phyloP scores from a whole-genome alignment of 2,329 filamentous ascomycete genomes.

The Colletotrichum sidae region DNA sequence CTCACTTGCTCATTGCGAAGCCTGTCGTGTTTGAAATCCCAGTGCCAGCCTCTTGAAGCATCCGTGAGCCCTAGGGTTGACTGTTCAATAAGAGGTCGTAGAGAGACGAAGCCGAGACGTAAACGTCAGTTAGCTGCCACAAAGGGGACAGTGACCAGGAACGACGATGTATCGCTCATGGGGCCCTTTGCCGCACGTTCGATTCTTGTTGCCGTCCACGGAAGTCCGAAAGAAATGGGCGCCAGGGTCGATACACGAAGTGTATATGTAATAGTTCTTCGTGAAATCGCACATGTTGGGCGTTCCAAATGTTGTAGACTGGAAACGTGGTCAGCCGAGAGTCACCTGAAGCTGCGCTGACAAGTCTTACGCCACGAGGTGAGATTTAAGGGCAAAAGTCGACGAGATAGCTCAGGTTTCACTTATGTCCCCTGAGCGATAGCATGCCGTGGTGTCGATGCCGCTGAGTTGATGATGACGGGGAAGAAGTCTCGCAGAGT shows the following conservation, averaged over 20 bases:
- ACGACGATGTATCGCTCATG: constrained; percentile 81
- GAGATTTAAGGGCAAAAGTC: too few species aligned
- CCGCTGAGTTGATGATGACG: too few species aligned
- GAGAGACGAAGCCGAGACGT: neutral
- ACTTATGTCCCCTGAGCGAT: too few species aligned
- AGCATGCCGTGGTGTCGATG: too few species aligned
- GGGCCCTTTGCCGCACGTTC: constrained; percentile 71
- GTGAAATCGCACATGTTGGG: constrained; percentile 72
- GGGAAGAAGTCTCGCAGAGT: too few species aligned
- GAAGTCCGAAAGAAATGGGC: constrained; percentile 78
- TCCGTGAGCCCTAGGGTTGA: too few species aligned
- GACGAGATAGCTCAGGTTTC: too few species aligned
- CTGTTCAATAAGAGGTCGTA: too few species aligned
- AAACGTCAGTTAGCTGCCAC: constrained; percentile 45
- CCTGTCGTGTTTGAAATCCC: too few species aligned
- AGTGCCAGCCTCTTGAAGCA: too few species aligned
- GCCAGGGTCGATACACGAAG: constrained; percentile 74
- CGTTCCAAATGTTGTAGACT: neutral
- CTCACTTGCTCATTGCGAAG: too few species aligned
- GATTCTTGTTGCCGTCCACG: constrained; percentile 71
- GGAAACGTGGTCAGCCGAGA: neutral
- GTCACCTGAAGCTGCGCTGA: neutral
- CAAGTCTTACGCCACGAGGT: too few species aligned
- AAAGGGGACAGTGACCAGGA: constrained; percentile 68
- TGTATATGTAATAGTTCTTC: constrained; percentile 84